phyloP scores from a whole-genome alignment of 805 yeast species.

The Hanseniaspora occidentalis region DNA sequence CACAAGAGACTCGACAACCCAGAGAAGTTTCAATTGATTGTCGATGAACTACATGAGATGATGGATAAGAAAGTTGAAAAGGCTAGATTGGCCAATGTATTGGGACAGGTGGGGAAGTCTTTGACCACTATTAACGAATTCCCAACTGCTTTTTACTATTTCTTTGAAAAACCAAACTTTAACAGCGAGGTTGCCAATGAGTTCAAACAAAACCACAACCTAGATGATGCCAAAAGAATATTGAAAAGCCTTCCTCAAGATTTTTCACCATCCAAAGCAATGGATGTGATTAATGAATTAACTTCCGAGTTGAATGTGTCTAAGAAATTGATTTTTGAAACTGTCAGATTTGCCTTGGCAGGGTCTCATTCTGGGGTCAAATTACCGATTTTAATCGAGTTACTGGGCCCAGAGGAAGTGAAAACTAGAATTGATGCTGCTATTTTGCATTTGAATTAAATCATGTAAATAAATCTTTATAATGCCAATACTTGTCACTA shows the following conservation, averaged over 20 bases:
- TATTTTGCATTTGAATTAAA: neutral
- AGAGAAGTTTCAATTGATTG: constrained; percentile 23
- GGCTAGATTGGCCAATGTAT: constrained; percentile 27
- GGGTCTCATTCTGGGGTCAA: constrained; percentile 63
- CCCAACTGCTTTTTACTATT: constrained; percentile 32
- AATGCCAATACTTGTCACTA: too few relatives aligned
- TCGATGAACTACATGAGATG: constrained; percentile 20
- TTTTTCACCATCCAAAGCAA: constrained; percentile 5
- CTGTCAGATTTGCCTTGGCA: constrained; percentile 54
- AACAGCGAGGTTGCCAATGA: constrained; percentile 18
- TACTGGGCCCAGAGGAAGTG: constrained; percentile 38
- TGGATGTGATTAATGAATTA: constrained; percentile 2
- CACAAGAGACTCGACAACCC: constrained; percentile 30
- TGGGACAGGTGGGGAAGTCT: constrained; percentile 35
- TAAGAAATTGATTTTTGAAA: constrained; percentile 36
- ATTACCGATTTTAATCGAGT: constrained; percentile 41
- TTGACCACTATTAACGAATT: constrained; percentile 46
- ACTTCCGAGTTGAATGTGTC: constrained; percentile 7
- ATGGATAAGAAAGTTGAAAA: constrained; percentile 11
- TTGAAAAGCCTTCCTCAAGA: constrained; percentile 10
- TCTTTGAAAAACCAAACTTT: constrained; percentile 29
- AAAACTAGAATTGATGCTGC: constrained; percentile 18
- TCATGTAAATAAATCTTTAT: neutral
- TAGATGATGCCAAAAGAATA: constrained; percentile 7
- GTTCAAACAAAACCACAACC: constrained; percentile 18